Evolutionary conservation across 192 early-diverging fungal genomes (phyloP).

Genomic region (Backusella australiensis): DNA sequence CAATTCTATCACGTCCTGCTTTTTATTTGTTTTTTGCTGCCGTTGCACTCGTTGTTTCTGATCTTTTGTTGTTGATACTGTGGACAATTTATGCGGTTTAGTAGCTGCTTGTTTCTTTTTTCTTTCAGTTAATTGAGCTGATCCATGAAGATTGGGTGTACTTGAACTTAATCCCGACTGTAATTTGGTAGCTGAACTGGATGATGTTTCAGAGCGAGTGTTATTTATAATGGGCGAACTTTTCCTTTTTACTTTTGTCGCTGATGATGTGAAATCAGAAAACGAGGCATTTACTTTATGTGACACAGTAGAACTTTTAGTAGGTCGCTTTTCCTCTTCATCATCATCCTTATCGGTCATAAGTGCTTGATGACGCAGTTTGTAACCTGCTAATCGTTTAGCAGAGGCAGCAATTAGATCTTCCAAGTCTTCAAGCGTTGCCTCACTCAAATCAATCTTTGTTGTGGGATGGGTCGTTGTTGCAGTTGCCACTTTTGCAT

Average conservation of each 20-base stretch:
- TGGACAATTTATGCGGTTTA: neutral
- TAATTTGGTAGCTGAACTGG: neutral
- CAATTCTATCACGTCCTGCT: neutral
- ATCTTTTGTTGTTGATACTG: neutral
- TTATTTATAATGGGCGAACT: neutral
- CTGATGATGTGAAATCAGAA: neutral
- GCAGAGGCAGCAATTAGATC: conserved; percentile 25
- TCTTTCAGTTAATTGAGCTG: neutral
- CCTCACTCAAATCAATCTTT: conserved; percentile 20
- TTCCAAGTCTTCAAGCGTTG: conserved; percentile 18
- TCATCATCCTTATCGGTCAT: neutral
- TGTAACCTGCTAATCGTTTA: conserved; percentile 17
- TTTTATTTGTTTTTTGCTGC: neutral
- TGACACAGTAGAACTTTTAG: neutral
- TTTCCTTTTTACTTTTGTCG: neutral
- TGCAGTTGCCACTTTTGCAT: neutral
- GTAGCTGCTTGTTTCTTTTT: neutral
- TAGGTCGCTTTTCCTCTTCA: neutral
- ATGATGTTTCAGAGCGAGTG: neutral
- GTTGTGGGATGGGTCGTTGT: neutral
- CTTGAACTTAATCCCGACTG: neutral
- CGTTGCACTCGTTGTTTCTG: neutral
- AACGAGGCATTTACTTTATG: neutral
- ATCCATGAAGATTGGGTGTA: neutral
- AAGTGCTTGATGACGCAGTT: conserved; percentile 7